Evolutionary conservation across 2,329 filamentous ascomycete genomes (phyloP), one percentile per base, ranked within the genome.

Genomic region (Chrysosphaeria jannelii): DNA sequence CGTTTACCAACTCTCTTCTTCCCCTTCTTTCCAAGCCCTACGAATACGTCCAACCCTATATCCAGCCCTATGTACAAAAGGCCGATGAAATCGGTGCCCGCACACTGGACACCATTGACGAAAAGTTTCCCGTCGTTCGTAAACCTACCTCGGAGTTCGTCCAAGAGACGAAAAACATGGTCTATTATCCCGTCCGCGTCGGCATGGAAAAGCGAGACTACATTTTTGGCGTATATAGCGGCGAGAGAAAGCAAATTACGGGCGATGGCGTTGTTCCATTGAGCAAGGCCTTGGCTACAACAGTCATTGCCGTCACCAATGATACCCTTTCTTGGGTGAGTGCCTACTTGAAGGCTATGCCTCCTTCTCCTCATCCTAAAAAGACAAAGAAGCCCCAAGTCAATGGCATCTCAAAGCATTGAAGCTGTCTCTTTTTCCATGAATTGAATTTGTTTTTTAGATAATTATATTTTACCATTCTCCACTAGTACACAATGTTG

Each of bases 31-130:
- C 63, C 36, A 71, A 59, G 35, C 78, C 79, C 17, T 81, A 76
- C 50, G 55, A 60, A 39, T 85, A 74, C 42, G 58, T 89, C 31
- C 65, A 66, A 24, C 79, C 81, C 1, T 91, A 91, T 46, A 58
- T 89, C 31, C 65, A 66, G 25, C 79, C 81, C 1, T 91, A 91
- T 46, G 58, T 89, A 33, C 53, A 62, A 41, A 75, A 67, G 43
- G 79, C 66, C 38, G 85, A 93, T 42, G 47, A 59, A 28, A 47
- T 89, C 24, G 71, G 68, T 33, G 65, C 76, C 44, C 53, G 60
- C 40, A 60, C 67, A n/a, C 53, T 81, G 32, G 50, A 45, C 35
- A 61, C 56, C 37, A 50, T 81, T 34, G 72, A 81, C 33, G 47
- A 59, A 41, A 57, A 50, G 31, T 68, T 78, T 41, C 72, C 72